These are phyloP conservation scores for Trypanosoma vivax DNA, from an alignment of 208 protist genomes.

Conservation along the genomic window DNA sequence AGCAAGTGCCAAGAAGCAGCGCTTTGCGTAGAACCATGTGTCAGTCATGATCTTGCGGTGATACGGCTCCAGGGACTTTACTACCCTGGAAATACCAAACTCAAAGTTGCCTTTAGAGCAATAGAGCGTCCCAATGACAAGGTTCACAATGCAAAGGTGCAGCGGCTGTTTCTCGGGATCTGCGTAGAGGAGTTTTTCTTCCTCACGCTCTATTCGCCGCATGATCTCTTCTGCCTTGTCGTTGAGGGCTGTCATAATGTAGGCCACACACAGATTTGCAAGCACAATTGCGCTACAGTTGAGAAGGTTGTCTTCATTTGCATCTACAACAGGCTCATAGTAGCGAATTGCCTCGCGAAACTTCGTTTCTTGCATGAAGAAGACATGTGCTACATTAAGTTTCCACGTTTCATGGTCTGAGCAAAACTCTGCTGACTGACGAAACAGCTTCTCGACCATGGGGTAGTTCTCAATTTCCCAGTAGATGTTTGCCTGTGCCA, in stretches of 20 bases:
- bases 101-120: slow-evolving; percentile 97
- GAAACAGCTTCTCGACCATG: slow-evolving; percentile 93
- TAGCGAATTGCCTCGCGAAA: slow-evolving; percentile 95
- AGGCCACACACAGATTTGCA: slow-evolving; percentile 96
- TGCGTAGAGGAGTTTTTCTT: slow-evolving; percentile 83
- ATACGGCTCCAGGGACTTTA: slow-evolving; percentile 96
- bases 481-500: slow-evolving; percentile 96
- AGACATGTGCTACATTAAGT: slow-evolving; percentile 96
- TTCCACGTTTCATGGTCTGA: slow-evolving; percentile 96
- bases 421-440: slow-evolving; percentile 94
- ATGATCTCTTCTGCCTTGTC: slow-evolving; percentile 96
- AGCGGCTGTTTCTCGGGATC: slow-evolving; percentile 90
- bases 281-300: slow-evolving; percentile 94
- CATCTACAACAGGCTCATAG: slow-evolving; percentile 94
- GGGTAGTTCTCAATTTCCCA: slow-evolving; percentile 97
- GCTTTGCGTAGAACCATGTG: slow-evolving; percentile 98
- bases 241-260: slow-evolving; percentile 96
- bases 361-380: slow-evolving; percentile 97
- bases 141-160: slow-evolving; percentile 97
- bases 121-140: slow-evolving; percentile 98
- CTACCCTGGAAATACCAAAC: slow-evolving; percentile 96
- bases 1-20: slow-evolving; percentile 91
- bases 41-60: slow-evolving; percentile 95
- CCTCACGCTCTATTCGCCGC: slow-evolving; percentile 93
- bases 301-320: slow-evolving; percentile 90